These are phyloP conservation scores for Xylariaceae sp. DNA, from an alignment of 2,329 filamentous ascomycete species.

Conservation along the genomic window DNA sequence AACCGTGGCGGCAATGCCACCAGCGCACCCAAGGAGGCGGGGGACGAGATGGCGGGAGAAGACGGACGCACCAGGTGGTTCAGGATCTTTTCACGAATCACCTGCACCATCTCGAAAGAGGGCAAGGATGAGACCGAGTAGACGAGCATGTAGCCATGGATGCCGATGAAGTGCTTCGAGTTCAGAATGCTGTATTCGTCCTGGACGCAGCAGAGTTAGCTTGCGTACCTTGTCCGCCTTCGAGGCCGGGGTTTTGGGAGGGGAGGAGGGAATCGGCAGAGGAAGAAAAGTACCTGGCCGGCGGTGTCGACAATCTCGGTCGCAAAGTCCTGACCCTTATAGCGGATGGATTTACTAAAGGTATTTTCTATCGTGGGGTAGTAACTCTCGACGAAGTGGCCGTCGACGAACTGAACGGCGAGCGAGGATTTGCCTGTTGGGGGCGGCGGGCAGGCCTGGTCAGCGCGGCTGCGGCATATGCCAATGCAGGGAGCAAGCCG, in stretches of 20 bases:
- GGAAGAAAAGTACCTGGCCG: slow-evolving; percentile 82
- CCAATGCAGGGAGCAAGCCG: slow-evolving; percentile 22
- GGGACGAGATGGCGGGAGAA: not conserved
- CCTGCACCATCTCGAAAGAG: slow-evolving; percentile 94
- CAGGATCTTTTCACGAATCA: slow-evolving; percentile 94
- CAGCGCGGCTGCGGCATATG: slow-evolving; percentile 1
- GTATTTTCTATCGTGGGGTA: slow-evolving; percentile 99
- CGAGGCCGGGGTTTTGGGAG: no score
- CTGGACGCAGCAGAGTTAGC: slow-evolving; percentile 37
- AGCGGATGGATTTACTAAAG: slow-evolving; percentile 90
- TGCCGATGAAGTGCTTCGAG: slow-evolving; percentile 97
- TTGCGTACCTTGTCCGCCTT: no score
- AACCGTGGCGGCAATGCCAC: not conserved
- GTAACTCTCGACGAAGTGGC: slow-evolving; percentile 97
- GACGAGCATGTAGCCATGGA: slow-evolving; percentile 97
- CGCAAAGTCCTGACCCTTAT: slow-evolving; percentile 85
- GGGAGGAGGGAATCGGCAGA: no score
- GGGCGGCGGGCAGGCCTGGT: slow-evolving; percentile 7
- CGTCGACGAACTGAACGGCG: slow-evolving; percentile 93
- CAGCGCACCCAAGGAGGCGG: not conserved
- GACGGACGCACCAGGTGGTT: slow-evolving; percentile 71
- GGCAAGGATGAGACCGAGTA: slow-evolving; percentile 94
- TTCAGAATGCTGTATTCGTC: slow-evolving; percentile 99
- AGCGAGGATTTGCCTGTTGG: slow-evolving; percentile 86
- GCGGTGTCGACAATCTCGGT: slow-evolving; percentile 98